Evolutionary conservation across 441 rosid genomes (phyloP), one percentile per base, ranked within the genome.

Genomic region (Aleurites moluccanus): DNA sequence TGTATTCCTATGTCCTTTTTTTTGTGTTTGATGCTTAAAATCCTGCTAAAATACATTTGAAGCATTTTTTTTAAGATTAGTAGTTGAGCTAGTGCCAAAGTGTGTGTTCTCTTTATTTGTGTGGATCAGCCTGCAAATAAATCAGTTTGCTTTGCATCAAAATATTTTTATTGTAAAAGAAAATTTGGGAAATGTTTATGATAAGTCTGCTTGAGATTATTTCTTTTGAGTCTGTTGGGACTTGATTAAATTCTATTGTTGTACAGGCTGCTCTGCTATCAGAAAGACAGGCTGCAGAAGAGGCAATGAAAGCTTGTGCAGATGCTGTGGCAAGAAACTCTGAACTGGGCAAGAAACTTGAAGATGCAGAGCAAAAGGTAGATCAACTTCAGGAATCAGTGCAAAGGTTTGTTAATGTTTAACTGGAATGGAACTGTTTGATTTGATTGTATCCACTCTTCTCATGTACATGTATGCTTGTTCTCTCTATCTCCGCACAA

Each of bases 331-430:
- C 84, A 79, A 90, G 87, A 80, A 91, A 88, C 78, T 77, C 91
- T 56, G 94, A 88, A 84, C 84, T 94, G 80, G 84, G 79, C 40
- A 89, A 82, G 77, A 96, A 97, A 82, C 93, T 94, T 70, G 97
- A 88, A 85, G 92, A 85, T 77, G 81, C 97, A 69, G 91, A 88
- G 57, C 80, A 70, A 80, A 94, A 88, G 85, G 87, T 85, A 79
- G 97, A 90, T 70, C 98, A 94, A 78, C 94, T 96, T 84, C 99
- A 94, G 88, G 99, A 97, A 75, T 94, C 96, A 45, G 85, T 92
- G 56, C 99, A 97, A 84, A 97, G 99, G 99, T 97, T 78, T 80
- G 92, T 86, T 64, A 42, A 71, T 69, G 50, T 50, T 71, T 73
- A 3, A 40, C 30, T 42, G 10, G n/a, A 76, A 20, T 42, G 69